Base-by-base conservation (phyloP, 2,329 filamentous ascomycete genomes). In the Diaporthe citrichinensis region DNA sequence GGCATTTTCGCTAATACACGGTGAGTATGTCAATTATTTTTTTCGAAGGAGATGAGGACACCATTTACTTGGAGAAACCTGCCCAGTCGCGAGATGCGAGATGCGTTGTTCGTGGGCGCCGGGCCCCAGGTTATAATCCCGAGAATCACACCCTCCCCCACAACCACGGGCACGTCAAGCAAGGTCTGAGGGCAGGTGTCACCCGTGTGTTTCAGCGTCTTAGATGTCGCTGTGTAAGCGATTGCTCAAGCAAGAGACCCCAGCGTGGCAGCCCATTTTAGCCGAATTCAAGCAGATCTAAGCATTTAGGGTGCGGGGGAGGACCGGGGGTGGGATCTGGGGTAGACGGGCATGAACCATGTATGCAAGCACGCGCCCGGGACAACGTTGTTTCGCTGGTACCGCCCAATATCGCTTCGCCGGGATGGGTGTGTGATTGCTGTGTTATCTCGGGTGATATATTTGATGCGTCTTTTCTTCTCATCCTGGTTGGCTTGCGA, bases 1-100 rank as follows among this genome's bases (percentile, higher is more conserved):
- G 78, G 77, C 79, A 81, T 81, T 41, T 55, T 76, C 67, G n/a
- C n/a, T 49, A 28, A 6, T 10, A 41, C n/a, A 31, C 3, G 5
- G 31, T 9, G 61, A 25, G 25, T 49, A n/a, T 25, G 15, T 25
- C 34, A 17, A 39, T 15, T 41, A 25, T 7, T n/a, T 2, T 15
- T n/a, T 34, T n/a, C 15, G 1, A 23, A 41, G 31, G 17, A 20
- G n/a, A 53, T 25, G 44, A 39, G 44, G 44, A 68, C 65, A 68
- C 46, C 31, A 36, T 49, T 51, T 39, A 46, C 23, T 25, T 55
- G 31, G 31, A 31, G 49, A 39, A 10, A 39, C 3, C 34, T 23
- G 6, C 68, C 15, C 23, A 41, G 20, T 3, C 14, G 41, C 34
- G 25, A 39, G 12, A 59, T 31, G 41, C 34, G 25, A 39, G 12